Percentiles rank a stretch among this genome's conserved stretches.
phyloP scores from a whole-genome alignment of 1,139 yeast genomes.

The Taphrina flavorubra region DNA sequence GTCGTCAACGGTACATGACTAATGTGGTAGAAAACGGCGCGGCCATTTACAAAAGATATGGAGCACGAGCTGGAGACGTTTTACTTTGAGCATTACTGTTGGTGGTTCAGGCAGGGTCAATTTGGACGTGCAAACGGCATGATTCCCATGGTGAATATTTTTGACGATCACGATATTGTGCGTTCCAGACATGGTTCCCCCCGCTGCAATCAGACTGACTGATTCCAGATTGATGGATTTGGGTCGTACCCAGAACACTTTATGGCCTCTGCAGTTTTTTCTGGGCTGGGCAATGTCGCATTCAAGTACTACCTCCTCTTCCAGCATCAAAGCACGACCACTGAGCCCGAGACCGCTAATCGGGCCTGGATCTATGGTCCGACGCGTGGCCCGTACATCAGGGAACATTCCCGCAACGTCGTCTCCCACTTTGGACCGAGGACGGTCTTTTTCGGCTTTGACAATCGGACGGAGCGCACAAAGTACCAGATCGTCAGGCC shows the following conservation, averaged over 20 bases:
- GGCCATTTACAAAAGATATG: slow-evolving; percentile 55
- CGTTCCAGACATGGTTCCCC: not conserved
- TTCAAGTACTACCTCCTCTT: slow-evolving; percentile 86
- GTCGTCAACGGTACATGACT: not conserved
- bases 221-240: slow-evolving; percentile 92
- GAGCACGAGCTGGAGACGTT: slow-evolving; percentile 63
- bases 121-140: slow-evolving; percentile 78
- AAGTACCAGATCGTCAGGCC: slow-evolving; percentile 62
- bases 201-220: slow-evolving; percentile 56
- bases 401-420: slow-evolving; percentile 67
- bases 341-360: slow-evolving; percentile 49
- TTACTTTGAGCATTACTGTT: slow-evolving; percentile 73
- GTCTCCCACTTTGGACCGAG: slow-evolving; percentile 75
- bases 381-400: slow-evolving; percentile 67
- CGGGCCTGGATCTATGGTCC: slow-evolving; percentile 51
- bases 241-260: slow-evolving; percentile 83
- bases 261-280: slow-evolving; percentile 71
- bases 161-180: slow-evolving; percentile 57
- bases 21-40: slow-evolving; percentile 26
- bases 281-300: slow-evolving; percentile 75
- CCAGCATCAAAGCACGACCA: slow-evolving; percentile 66
- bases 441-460: slow-evolving; percentile 75
- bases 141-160: slow-evolving; percentile 83
- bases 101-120: slow-evolving; percentile 85
- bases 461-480: slow-evolving; percentile 88